These are phyloP conservation scores for Cystobasidium sp. DNA, from an alignment of 1,284 basidiomycete species.

Conservation along the genomic window DNA sequence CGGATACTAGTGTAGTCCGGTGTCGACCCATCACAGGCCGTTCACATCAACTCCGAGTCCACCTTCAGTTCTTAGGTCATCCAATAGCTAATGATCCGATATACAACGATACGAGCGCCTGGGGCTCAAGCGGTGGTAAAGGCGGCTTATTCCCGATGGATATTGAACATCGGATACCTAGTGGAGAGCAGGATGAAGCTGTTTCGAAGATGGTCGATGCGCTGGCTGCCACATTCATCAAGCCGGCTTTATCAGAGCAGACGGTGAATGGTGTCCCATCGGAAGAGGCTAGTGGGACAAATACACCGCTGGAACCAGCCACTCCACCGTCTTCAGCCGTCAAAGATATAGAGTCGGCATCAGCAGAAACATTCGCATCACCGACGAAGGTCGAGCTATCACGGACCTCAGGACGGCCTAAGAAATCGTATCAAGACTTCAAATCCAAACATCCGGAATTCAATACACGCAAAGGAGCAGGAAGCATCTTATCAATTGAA, in stretches of 20 bases:
- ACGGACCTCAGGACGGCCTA: too few relatives aligned
- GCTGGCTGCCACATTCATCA: background rate
- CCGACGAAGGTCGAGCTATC: background rate
- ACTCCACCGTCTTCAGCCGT: background rate
- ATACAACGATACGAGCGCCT: slow-evolving; percentile 77
- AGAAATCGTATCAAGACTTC: background rate
- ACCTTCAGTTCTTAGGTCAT: slow-evolving; percentile 90
- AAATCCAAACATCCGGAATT: slow-evolving; percentile 21
- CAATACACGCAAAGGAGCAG: slow-evolving; percentile 22
- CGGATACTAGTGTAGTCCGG: slow-evolving; percentile 84
- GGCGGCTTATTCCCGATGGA: slow-evolving; percentile 63
- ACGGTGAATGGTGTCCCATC: background rate
- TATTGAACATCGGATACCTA: background rate
- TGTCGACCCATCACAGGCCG: slow-evolving; percentile 68
- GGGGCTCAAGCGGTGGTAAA: slow-evolving; percentile 76
- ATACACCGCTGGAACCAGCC: slow-evolving; percentile 1
- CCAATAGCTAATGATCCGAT: slow-evolving; percentile 92
- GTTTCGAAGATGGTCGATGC: slow-evolving; percentile 1
- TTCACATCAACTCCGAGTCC: slow-evolving; percentile 87
- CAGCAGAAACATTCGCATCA: background rate
- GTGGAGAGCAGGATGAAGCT: background rate
- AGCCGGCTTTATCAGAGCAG: background rate
- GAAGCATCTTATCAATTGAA: slow-evolving; percentile 50
- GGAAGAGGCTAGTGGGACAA: background rate
- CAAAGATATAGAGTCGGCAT: background rate